Evolutionary conservation across 2,329 filamentous ascomycete species (phyloP).

Genomic region (Fusarium foetens): DNA sequence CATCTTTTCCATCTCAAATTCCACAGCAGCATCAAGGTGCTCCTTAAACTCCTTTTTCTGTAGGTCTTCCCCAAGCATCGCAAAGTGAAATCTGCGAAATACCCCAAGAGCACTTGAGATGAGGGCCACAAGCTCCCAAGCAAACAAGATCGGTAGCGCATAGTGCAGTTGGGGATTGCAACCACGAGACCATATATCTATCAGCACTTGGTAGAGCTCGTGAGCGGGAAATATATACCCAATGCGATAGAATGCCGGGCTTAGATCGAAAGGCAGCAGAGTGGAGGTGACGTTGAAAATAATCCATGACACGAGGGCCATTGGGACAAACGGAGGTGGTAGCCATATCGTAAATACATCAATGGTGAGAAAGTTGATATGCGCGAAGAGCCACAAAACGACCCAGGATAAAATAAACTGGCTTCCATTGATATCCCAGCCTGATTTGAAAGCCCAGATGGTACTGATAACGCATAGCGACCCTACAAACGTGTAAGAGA

Average conservation of each 20-base stretch:
- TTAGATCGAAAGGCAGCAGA: not conserved
- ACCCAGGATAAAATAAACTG: slow-evolving; percentile 36
- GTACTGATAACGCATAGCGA: not conserved
- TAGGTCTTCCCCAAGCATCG: not conserved
- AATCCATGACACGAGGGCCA: slow-evolving; percentile 35
- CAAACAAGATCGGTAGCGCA: not conserved
- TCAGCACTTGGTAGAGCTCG: not conserved
- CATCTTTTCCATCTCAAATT: not conserved
- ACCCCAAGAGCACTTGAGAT: not conserved
- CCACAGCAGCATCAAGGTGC: not conserved
- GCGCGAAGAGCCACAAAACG: slow-evolving; percentile 33
- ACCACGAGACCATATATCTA: not conserved
- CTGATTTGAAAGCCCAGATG: not conserved
- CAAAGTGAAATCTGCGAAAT: not conserved
- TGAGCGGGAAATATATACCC: not conserved
- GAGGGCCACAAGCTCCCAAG: not conserved
- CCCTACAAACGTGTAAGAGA: not conserved
- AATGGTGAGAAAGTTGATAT: slow-evolving; percentile 35
- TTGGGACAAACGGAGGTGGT: slow-evolving; percentile 31
- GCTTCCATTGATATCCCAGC: slow-evolving; percentile 9
- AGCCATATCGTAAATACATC: slow-evolving; percentile 41
- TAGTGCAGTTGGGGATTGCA: not conserved
- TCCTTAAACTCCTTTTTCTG: not conserved
- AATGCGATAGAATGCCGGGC: not conserved
- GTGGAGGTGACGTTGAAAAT: slow-evolving; percentile 31